Base-by-base conservation (phyloP, 2,329 filamentous ascomycete genomes). In the Chaetomiaceae sp. region DNA sequence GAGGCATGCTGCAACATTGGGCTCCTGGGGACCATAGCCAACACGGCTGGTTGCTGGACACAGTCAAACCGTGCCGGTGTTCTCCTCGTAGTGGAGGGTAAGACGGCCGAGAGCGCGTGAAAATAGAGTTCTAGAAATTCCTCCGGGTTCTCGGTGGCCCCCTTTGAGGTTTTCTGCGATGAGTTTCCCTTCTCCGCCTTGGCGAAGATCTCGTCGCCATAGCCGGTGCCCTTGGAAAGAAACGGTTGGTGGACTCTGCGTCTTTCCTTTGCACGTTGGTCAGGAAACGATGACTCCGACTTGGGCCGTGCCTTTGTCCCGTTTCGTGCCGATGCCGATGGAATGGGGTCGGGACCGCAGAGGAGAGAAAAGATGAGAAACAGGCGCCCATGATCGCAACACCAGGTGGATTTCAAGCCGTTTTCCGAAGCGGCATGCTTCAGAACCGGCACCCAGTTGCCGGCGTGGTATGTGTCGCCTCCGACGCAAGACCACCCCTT, bases 331-430 rank as follows among this genome's bases (percentile, higher is more conserved):
- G 39, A 16, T 12, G 39, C 25, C 23, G 27, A 12, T 6, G 23
- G 2, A 10, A 31, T 14, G 14, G 40, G 20, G 14, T 50, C 46
- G 10, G 40, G 37, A 2, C 63, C 63, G 20, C 60, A 62, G 8
- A 58, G 53, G 1, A 64, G 48, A 7, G 56, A 50, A 46, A 59
- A 60, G 25, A 61, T 46, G 14, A 64, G 53, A 37, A 61, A 60
- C 16, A 60, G 19, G 10, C 56, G 58, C 4, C 59, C 59, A 9
- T 48, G 20, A 5, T 60, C 51, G 34, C 63, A 65, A 39, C 62
- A 63, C 59, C 59, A 61, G 3, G 48, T 37, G 20, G 60, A 10
- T 9, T 54, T 55, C 46, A 55, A 42, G 13, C 8, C 23, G n/a
- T 50, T 48, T 3, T 19, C 34, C 3, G 50, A 53, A 4, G 7